Evolutionary conservation across 768 basidiomycete genomes (phyloP), one percentile per base, ranked within the genome.

Genomic region (Boletus sp.): DNA sequence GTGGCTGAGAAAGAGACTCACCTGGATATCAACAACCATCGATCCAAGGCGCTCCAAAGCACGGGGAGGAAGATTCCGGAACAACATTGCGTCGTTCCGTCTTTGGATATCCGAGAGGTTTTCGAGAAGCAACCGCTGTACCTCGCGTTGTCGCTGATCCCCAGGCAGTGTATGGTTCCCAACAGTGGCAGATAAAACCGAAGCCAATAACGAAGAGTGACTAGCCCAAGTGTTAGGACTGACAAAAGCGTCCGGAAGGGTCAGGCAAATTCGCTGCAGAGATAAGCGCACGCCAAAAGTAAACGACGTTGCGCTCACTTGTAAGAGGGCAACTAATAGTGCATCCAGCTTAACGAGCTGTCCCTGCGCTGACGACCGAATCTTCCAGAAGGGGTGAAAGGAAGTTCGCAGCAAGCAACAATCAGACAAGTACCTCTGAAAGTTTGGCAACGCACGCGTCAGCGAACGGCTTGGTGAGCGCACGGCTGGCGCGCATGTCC

Each of bases 41-140:
- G 83, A 83, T 3, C 83, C 83, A 15, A 90, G 76, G 33, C 78
- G 76, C 32, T 82, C 83, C 11, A 85, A 78, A 8, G 78, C 79
- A 32, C 85, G 83, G 0, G 82, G 77, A 36, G 88, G 86, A 9
- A 87, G 77, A 60, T 83, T 83, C 42, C 79, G 78, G 58, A 93
- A 91, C 33, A 89, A 70, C 80, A 93, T 84, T 2, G 89, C 88
- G 57, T 94, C 89, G 57, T 94, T 94, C 54, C 94, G 80, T 52
- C 80, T 76, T 59, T 81, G 84, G 28, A 94, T 83, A 63, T 90
- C 88, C n/a, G 75, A 73, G 46, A 90, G 79, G 55, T 86, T 83
- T 49, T 83, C 81, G 5, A 78, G 68, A 35, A 92, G 74, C 1
- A 75, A 73, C 45, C 75, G 77, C 47, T 73, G 81, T 58, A 85